phyloP scores from a whole-genome alignment of 2,329 filamentous ascomycete species.

The Xylariaceae sp. region DNA sequence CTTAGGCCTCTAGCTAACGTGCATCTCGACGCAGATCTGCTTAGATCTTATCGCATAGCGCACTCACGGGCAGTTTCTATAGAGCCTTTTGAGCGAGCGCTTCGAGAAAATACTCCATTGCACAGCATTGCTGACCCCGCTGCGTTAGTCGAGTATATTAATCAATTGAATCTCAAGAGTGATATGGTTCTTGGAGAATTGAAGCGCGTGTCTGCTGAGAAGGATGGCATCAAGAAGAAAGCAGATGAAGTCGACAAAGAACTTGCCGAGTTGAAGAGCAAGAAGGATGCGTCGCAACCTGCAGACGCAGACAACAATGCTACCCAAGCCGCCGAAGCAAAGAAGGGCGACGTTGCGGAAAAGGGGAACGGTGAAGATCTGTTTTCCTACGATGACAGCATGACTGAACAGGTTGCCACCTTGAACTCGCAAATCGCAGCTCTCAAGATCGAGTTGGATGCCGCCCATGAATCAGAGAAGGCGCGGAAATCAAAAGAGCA shows the following conservation, averaged over 20 bases:
- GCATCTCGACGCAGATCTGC: constrained; percentile 55
- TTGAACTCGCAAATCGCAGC: constrained; percentile 64
- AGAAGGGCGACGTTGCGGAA: constrained; percentile 16
- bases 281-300: constrained; percentile 49
- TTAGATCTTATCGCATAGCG: constrained; percentile 87
- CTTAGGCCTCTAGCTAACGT: constrained; percentile 9
- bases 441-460: constrained; percentile 65
- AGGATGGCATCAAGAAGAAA: constrained; percentile 74
- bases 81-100: constrained; percentile 84
- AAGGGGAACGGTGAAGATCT: constrained; percentile 57
- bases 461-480: constrained; percentile 66
- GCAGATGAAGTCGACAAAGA: constrained; percentile 63
- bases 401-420: constrained; percentile 64
- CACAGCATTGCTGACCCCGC: constrained; percentile 82
- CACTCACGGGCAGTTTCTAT: constrained; percentile 82
- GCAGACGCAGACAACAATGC: constrained; percentile 26
- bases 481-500: constrained; percentile 31
- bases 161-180: constrained; percentile 75
- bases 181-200: constrained; percentile 94
- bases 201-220: constrained; percentile 77
- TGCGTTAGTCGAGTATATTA: constrained; percentile 83
- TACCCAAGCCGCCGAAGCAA: constrained; percentile 12
- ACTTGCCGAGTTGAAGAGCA: constrained; percentile 55
- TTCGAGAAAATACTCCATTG: constrained; percentile 88
- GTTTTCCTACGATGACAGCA: constrained; percentile 87